Evolutionary conservation across 208 protist species (phyloP).

Genomic region (Angomonas deanei): DNA sequence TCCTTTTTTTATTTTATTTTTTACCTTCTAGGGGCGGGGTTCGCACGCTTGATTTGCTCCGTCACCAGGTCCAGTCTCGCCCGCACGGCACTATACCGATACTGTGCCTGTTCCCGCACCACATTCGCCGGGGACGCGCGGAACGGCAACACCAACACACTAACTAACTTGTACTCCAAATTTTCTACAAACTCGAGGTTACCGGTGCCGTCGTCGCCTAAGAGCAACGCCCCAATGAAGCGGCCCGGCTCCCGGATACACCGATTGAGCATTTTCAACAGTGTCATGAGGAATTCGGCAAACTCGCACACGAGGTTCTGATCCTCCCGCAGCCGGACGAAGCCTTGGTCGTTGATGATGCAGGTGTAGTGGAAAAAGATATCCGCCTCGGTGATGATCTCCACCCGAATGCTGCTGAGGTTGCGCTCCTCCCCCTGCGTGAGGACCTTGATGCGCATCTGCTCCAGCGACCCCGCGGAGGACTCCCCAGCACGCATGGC

Average conservation of each 20-base stretch:
- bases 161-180: conserved; percentile 94
- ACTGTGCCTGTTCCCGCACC: conserved; percentile 89
- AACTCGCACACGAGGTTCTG: conserved; percentile 94
- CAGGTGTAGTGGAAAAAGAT: conserved; percentile 93
- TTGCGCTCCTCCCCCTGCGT: conserved; percentile 79
- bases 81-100: conserved; percentile 89
- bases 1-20: conserved; percentile 1
- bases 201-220: conserved; percentile 75
- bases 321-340: conserved; percentile 72
- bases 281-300: conserved; percentile 86
- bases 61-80: conserved; percentile 85
- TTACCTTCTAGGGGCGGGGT: background rate
- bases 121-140: conserved; percentile 77
- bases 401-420: conserved; percentile 63
- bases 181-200: conserved; percentile 94
- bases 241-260: conserved; percentile 87
- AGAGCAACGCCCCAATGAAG: conserved; percentile 84
- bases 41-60: conserved; percentile 83
- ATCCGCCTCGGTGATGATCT: conserved; percentile 89
- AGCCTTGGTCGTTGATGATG: conserved; percentile 85
- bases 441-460: conserved; percentile 90
- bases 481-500: conserved; percentile 58
- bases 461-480: conserved; percentile 82
- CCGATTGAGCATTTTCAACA: conserved; percentile 91
- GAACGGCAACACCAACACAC: conserved; percentile 88